Conservation (phyloP, 345 rosid genomes). For the Noccaea caerulescens region DNA sequence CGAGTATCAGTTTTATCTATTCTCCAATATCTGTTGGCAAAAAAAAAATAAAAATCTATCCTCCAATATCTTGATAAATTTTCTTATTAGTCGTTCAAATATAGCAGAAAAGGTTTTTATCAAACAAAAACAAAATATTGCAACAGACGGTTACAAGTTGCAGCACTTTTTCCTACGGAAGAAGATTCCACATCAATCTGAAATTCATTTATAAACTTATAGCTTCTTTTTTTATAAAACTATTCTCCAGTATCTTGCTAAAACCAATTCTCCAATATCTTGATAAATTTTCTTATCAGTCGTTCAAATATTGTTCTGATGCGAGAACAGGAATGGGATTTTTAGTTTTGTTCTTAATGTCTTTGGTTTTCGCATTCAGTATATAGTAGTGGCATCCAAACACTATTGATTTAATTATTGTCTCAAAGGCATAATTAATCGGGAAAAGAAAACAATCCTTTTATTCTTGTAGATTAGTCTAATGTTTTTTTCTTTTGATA, state of each 20-base stretch:
- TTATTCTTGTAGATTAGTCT: conserved; percentile 27
- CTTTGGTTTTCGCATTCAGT: neutral
- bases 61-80: neutral
- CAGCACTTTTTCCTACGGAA: neutral
- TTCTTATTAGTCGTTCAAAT: neutral
- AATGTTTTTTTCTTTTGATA: neutral
- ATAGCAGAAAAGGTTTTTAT: too few relatives aligned
- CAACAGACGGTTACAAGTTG: neutral
- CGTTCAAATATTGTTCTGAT: neutral
- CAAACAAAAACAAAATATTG: neutral
- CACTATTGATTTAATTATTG: neutral
- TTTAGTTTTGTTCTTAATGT: too few relatives aligned
- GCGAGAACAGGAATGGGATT: neutral
- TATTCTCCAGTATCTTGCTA: neutral
- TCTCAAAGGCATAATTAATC: conserved; percentile 10
- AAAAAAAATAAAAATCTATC: neutral
- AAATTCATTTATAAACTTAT: neutral
- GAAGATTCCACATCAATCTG: neutral
- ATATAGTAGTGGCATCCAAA: neutral
- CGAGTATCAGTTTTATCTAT: neutral
- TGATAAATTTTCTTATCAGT: neutral
- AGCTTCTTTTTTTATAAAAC: too few relatives aligned
- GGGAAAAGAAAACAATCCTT: conserved; percentile 37
- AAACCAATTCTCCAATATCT: neutral
- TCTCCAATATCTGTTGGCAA: neutral